Evolutionary conservation across 768 basidiomycete genomes (phyloP).

Genomic region (Russula emetica): DNA sequence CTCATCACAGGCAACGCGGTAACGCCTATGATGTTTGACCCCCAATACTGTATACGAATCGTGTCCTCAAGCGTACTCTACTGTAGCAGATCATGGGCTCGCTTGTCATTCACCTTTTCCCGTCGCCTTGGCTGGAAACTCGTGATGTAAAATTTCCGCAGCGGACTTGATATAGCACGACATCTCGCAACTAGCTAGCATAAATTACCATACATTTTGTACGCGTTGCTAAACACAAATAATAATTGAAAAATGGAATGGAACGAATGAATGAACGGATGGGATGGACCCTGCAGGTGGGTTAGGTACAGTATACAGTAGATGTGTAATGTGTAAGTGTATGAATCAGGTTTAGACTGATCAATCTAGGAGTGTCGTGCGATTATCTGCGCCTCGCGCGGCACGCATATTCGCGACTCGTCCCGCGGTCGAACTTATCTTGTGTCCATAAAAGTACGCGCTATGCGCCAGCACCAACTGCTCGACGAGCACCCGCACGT

Average conservation of each 20-base stretch:
- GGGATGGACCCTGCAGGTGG: no score
- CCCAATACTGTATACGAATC: background rate
- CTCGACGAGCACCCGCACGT: conserved; percentile 42
- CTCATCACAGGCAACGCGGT: background rate
- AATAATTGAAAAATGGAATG: background rate
- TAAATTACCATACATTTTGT: background rate
- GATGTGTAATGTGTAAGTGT: no score
- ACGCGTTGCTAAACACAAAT: background rate
- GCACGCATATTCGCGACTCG: conserved; percentile 39
- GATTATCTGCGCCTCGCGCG: conserved; percentile 36
- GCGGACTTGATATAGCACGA: background rate
- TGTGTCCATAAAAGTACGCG: conserved; percentile 40
- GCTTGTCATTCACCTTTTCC: background rate
- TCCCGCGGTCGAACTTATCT: conserved; percentile 39
- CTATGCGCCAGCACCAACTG: conserved; percentile 37
- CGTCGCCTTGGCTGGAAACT: background rate
- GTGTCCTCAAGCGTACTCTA: background rate
- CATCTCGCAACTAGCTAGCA: background rate
- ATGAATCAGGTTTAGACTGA: no score
- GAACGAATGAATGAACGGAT: background rate
- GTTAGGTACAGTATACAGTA: background rate
- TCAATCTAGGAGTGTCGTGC: conserved; percentile 30
- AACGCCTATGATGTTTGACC: background rate
- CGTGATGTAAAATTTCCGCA: background rate
- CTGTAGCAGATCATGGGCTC: no score